Percentiles rank a stretch among this genome's conserved stretches.
Evolutionary conservation across 2,329 filamentous ascomycete genomes (phyloP).

Genomic region (Fusarium metavorans): DNA sequence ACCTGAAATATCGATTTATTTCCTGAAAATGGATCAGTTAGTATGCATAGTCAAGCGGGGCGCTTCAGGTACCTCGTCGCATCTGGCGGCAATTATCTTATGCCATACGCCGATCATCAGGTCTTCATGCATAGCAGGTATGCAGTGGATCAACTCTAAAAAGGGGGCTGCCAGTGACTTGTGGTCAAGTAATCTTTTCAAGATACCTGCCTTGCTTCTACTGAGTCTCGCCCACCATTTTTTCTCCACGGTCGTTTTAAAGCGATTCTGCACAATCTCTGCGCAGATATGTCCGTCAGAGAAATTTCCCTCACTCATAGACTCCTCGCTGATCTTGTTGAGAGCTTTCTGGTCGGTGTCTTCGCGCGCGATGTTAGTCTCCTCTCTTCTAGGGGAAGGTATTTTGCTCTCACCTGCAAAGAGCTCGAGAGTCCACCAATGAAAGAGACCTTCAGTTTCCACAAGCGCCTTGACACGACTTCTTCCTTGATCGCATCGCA

Average conservation of each 20-base stretch:
- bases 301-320: constrained; percentile 1
- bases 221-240: constrained; percentile 6
- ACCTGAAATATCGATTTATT: constrained; percentile 3
- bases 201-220: neutral
- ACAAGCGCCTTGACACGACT: constrained; percentile 5
- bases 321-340: neutral
- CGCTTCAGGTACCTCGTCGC: neutral
- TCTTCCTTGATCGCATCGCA: constrained; percentile 2
- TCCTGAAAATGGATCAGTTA: neutral
- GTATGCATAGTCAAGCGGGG: neutral
- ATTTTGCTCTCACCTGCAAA: neutral
- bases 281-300: constrained; percentile 6
- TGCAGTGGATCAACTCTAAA: neutral
- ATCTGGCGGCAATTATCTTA: constrained; percentile 6
- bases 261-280: neutral
- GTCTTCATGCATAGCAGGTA: constrained; percentile 2
- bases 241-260: neutral
- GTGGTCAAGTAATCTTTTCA: constrained; percentile 5
- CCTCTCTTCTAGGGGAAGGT: constrained; percentile 3
- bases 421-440: constrained; percentile 12
- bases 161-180: neutral
- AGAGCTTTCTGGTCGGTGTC: neutral
- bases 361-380: neutral
- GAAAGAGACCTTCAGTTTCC: neutral
- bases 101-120: constrained; percentile 7